These are phyloP conservation scores for Phalaenopsis equestris DNA, from an alignment of 106 monocot genomes.

Conservation along the genomic window DNA sequence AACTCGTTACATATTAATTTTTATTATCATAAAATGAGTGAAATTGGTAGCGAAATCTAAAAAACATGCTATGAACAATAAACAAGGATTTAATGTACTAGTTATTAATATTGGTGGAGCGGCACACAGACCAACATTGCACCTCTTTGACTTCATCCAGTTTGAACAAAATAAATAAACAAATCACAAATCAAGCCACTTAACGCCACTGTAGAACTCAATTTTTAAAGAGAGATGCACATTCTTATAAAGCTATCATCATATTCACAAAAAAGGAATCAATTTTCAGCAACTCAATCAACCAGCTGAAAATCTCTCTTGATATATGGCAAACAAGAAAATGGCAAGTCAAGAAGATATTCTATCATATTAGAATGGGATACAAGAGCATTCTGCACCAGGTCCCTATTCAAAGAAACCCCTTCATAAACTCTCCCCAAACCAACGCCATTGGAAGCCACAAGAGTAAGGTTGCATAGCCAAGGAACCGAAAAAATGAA, in stretches of 20 bases:
- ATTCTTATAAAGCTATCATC: not conserved
- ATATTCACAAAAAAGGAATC: not conserved
- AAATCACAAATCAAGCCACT: no score
- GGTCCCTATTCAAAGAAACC: slow-evolving; percentile 13
- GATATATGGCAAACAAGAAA: slow-evolving; percentile 67
- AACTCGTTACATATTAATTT: no score
- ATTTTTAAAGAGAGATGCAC: not conserved
- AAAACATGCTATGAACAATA: no score
- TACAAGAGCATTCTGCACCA: slow-evolving; percentile 28
- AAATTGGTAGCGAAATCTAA: no score
- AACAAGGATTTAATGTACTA: no score
- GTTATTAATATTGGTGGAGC: not conserved
- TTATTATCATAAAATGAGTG: no score
- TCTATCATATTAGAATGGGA: slow-evolving; percentile 52
- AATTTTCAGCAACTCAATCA: slow-evolving; percentile 20
- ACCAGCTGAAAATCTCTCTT: slow-evolving; percentile 57
- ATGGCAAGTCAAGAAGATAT: slow-evolving; percentile 48
- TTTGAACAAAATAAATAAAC: not conserved
- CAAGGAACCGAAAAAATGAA: slow-evolving; percentile 72
- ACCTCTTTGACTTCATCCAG: not conserved
- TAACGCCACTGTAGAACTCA: not conserved
- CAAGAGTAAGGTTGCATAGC: slow-evolving; percentile 85
- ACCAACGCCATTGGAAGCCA: slow-evolving; percentile 38
- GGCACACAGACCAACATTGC: not conserved
- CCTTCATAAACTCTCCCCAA: slow-evolving; percentile 6